Base-by-base conservation (phyloP, 805 yeast genomes). In the Phaffomyces antillensis region DNA sequence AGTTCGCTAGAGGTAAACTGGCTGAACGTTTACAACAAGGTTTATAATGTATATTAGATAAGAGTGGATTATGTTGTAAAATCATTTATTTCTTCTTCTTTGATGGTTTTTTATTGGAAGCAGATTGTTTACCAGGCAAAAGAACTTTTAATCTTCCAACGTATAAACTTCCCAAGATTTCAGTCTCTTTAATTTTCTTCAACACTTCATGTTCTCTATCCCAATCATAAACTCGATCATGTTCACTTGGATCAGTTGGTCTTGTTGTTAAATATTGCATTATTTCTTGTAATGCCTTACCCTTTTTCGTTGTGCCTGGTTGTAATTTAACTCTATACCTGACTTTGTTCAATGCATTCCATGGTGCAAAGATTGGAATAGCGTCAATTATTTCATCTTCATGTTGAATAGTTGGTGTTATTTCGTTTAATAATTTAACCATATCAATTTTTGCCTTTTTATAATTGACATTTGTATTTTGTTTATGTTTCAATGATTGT, bases 291-390 rank as follows among this genome's bases (percentile, higher is more conserved):
- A 87, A 69, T 2, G 93, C 81, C 59, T 93, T 93, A 2, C 96
- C 96, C 60, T 91, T 90, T 61, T 93, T 93, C 25, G 81, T 80
- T 26, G 75, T 70, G 1, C 82, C 82, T 0, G 96, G 90, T 52
- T 81, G 86, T 28, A 91, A 65, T 61, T 91, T 91, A 32, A 86
- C 82, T 60, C 88, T 88, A 65, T 86, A 89, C 56, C 85, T 81
- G 62, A 73, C 77, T 59, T 84, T 84, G 47, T 69, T 73, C 51
- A 93, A 62, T 0, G 97, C 74, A 12, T 76, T 64, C 96, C 96
- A 93, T 3, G 99, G 99, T 0, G 93, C 97, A 71, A 89, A 91
- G 17, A 87, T 80, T 1, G 96, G 95, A 12, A 91, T 75, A 7
- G 85, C 79, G 46, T 80, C 86, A 11, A 70, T 55, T 11, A 86